Conservation (phyloP, 1,284 basidiomycete genomes). For the Boletus smithii region DNA sequence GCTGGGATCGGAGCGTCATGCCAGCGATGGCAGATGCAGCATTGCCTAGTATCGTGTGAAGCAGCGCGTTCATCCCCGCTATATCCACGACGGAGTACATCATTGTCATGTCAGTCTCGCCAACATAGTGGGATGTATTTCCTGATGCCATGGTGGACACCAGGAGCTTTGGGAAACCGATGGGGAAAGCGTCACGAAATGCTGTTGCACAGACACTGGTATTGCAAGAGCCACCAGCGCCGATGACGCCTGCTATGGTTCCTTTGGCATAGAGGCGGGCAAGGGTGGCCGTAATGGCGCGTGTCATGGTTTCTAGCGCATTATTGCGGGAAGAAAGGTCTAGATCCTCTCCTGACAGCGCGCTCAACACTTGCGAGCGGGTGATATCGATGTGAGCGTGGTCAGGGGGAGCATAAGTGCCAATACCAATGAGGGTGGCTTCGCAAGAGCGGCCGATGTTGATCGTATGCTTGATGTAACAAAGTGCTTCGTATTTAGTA, state of each 20-base stretch:
- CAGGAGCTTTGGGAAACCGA: slow-evolving; percentile 28
- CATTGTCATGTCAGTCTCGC: slow-evolving; percentile 31
- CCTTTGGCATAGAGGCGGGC: slow-evolving; percentile 11
- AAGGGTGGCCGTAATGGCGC: slow-evolving; percentile 19
- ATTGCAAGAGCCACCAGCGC: slow-evolving; percentile 28
- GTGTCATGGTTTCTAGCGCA: slow-evolving; percentile 19
- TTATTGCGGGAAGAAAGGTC: slow-evolving; percentile 7
- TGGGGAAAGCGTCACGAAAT: slow-evolving; percentile 24
- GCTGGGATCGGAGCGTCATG: slow-evolving; percentile 17
- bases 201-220: slow-evolving; percentile 26
- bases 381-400: slow-evolving; percentile 20
- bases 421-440: slow-evolving; percentile 27
- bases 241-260: slow-evolving; percentile 19
- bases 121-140: slow-evolving; percentile 24
- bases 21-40: slow-evolving; percentile 27
- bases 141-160: slow-evolving; percentile 34
- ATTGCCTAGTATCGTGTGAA: slow-evolving; percentile 23
- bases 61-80: slow-evolving; percentile 29
- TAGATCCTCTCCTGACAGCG: not conserved
- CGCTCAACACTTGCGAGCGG: slow-evolving; percentile 20
- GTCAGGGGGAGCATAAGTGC: slow-evolving; percentile 17
- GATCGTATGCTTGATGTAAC: slow-evolving; percentile 21
- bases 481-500: slow-evolving; percentile 27
- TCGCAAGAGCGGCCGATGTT: slow-evolving; percentile 8
- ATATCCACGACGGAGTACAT: slow-evolving; percentile 32